Evolutionary conservation across 2,329 filamentous ascomycete species (phyloP), one percentile per base, ranked within the genome.

Genomic region (Penicillium concentricum): DNA sequence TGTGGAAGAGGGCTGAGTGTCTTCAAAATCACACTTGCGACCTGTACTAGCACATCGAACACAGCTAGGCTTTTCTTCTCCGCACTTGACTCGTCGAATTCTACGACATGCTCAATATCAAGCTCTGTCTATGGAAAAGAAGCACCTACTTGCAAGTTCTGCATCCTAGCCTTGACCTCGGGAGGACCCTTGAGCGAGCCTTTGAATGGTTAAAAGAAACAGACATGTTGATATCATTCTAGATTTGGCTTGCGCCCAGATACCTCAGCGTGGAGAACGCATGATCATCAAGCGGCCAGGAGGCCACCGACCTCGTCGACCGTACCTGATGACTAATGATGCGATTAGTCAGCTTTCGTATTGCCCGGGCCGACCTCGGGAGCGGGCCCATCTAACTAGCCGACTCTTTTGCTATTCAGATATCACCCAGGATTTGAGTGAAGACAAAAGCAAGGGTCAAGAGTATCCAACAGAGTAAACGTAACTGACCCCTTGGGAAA

Each of bases 41-140:
- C 67, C 67, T 20, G 68, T 70, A 28, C 64, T 69, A 12, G 61
- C 64, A 53, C 72, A 75, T 44, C 67, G 66, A 2, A 66, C 20
- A 56, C 72, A 75, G 16, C 51, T 55, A 6, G 71, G 72, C 45
- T 69, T 72, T 53, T 69, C 65, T 52, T 75, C 69, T 34, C 71
- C 72, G 42, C 72, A 74, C 48, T 74, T 74, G 44, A 73, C 62
- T 51, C 62, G 61, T 38, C 71, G 65, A n/a, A 65, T 68, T 59
- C 70, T 73, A 26, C 15, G 37, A 18, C 4, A 22, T 2, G 16
- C 5, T 67, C 38, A 65, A 44, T 44, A 49, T 37, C 8, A 34
- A 6, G 28, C 24, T 13, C 6, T 32, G 32, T 20, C 18, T n/a
- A 26, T 44, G 8, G 6, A n/a, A 48, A 37, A 15, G 5, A 18